These are phyloP conservation scores for Calonectria hongkongensis DNA, from an alignment of 2,329 filamentous ascomycete genomes.

Conservation along the genomic window DNA sequence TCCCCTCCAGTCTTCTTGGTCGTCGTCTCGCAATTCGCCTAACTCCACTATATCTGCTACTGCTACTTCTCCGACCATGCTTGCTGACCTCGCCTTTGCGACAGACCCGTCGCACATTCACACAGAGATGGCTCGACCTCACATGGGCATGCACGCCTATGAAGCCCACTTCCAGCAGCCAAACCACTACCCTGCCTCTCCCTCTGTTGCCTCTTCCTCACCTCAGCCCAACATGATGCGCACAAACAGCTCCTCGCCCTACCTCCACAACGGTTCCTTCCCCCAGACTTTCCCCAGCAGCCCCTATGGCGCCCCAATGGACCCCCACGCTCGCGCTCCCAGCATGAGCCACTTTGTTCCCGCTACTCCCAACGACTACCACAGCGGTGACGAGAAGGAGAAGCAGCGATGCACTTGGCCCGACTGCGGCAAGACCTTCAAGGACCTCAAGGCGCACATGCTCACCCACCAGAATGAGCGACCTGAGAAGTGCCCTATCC, in stretches of 20 bases:
- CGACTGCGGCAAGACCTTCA: constrained; percentile 90
- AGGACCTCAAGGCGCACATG: constrained; percentile 95
- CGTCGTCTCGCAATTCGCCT: constrained; percentile 29
- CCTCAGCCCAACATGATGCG: constrained; percentile 69
- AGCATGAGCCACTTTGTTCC: constrained; percentile 84
- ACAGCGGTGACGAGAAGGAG: constrained; percentile 80
- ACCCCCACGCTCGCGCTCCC: constrained; percentile 73
- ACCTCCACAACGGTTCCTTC: constrained; percentile 73
- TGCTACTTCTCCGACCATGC: constrained; percentile 45
- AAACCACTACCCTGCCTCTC: constrained; percentile 75
- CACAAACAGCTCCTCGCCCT: constrained; percentile 79
- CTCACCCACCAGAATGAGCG: constrained; percentile 93
- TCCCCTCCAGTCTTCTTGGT: constrained; percentile 43
- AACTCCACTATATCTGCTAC: constrained; percentile 30
- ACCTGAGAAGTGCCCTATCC: constrained; percentile 95
- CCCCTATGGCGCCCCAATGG: constrained; percentile 70
- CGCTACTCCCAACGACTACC: constrained; percentile 73
- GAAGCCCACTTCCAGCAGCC: constrained; percentile 69
- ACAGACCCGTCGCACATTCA: constrained; percentile 76
- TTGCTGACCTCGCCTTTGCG: constrained; percentile 61
- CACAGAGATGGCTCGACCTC: constrained; percentile 70
- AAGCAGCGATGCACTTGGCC: constrained; percentile 85
- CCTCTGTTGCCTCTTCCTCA: constrained; percentile 75
- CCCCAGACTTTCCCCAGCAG: constrained; percentile 73
- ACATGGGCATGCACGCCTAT: constrained; percentile 68